Evolutionary conservation across 176 grass and related monocot species (phyloP).

Genomic region (Eragrostis curvula): DNA sequence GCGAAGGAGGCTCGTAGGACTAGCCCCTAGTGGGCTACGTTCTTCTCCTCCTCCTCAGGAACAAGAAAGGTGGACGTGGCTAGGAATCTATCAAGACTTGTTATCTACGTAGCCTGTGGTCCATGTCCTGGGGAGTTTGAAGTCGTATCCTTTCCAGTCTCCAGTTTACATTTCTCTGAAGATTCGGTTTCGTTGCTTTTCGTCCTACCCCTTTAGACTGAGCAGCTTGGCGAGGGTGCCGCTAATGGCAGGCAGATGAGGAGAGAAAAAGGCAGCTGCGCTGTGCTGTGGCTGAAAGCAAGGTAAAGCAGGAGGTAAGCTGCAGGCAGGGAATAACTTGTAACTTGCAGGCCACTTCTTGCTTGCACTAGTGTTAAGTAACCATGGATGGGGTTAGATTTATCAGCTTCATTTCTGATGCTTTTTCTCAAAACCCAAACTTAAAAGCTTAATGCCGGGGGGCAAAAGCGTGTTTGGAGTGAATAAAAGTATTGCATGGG

Average conservation of each 20-base stretch:
- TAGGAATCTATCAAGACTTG: constrained; percentile 64
- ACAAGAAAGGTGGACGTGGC: constrained; percentile 43
- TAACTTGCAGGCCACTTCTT: constrained; percentile 69
- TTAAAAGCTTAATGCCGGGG: constrained; percentile 43
- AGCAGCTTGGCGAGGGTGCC: constrained; percentile 47
- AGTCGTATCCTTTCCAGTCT: constrained; percentile 62
- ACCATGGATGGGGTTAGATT: constrained; percentile 16
- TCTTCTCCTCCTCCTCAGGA: constrained; percentile 33
- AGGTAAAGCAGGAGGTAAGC: constrained; percentile 47
- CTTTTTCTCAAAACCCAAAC: constrained; percentile 39
- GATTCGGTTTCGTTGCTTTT: constrained; percentile 47
- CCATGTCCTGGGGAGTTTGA: constrained; percentile 57
- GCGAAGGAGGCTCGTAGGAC: constrained; percentile 42
- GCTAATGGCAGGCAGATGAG: constrained; percentile 49
- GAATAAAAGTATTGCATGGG: constrained; percentile 61
- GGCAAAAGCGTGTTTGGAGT: constrained; percentile 59
- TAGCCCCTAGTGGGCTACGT: constrained; percentile 26
- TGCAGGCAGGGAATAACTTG: constrained; percentile 50
- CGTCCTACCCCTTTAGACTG: constrained; percentile 40
- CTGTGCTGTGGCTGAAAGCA: constrained; percentile 49
- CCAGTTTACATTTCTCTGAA: constrained; percentile 54
- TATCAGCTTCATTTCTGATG: constrained; percentile 38
- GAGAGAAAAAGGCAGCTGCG: constrained; percentile 14
- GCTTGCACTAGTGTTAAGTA: constrained; percentile 4
- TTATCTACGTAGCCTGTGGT: constrained; percentile 54